Percentiles rank a stretch among this genome's conserved stretches.
These are phyloP conservation scores for Pseudogymnoascus sp. DNA, from an alignment of 2,329 filamentous ascomycete genomes.

Conservation along the genomic window DNA sequence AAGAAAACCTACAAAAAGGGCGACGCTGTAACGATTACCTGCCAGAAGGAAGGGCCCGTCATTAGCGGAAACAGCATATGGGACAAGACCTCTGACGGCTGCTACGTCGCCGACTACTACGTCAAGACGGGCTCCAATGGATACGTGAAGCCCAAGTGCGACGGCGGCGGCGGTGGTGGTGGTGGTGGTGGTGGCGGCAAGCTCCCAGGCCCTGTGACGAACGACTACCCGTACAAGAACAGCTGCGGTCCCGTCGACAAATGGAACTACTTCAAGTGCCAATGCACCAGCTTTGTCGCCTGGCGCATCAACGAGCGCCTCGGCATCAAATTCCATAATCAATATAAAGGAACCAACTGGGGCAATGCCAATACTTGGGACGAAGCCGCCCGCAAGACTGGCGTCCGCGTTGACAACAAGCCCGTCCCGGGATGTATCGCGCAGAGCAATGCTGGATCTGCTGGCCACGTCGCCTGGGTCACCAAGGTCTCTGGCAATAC, in stretches of 20 bases:
- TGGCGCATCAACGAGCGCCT: conserved; percentile 13
- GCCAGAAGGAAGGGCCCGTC: conserved; percentile 9
- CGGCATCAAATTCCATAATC: conserved; percentile 10
- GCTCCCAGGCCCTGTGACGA: background rate
- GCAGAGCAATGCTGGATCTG: conserved; percentile 13
- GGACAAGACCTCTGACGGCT: conserved; percentile 25
- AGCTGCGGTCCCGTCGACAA: background rate
- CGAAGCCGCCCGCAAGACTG: conserved; percentile 1
- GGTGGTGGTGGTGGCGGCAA: background rate
- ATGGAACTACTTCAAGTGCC: conserved; percentile 13
- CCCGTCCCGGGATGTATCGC: conserved; percentile 13
- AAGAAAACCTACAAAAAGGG: conserved; percentile 13
- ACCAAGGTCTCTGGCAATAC: background rate
- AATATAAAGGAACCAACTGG: conserved; percentile 11
- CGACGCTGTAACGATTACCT: conserved; percentile 5
- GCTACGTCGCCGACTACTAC: conserved; percentile 26
- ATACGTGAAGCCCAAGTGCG: background rate
- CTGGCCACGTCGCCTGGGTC: conserved; percentile 12
- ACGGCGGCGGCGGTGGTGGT: background rate
- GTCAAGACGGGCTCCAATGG: conserved; percentile 20
- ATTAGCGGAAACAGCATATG: conserved; percentile 20
- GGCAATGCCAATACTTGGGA: background rate
- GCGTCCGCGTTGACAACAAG: conserved; percentile 10
- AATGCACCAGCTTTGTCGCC: conserved; percentile 14
- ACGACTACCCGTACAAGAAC: background rate